Evolutionary conservation across 495 filamentous ascomycete species (phyloP).

Genomic region (Copromyces sp.): DNA sequence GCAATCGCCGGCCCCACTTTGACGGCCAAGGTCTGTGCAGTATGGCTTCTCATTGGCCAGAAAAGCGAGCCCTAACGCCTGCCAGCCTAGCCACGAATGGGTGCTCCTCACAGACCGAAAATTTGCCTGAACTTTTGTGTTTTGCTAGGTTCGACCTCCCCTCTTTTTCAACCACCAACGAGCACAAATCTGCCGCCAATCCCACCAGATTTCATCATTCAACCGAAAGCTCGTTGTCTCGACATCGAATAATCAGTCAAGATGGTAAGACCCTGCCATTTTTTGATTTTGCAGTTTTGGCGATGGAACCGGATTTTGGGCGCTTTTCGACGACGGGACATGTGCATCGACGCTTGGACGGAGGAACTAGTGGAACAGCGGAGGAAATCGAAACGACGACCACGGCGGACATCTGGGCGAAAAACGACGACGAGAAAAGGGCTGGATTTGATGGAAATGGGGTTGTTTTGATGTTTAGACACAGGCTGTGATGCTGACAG

Average conservation of each 20-base stretch:
- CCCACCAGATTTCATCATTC: constrained; percentile 34
- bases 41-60: constrained; percentile 15
- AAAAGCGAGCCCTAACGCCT: constrained; percentile 21
- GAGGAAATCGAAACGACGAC: background rate
- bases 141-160: constrained; percentile 23
- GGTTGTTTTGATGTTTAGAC: background rate
- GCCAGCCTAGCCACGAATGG: constrained; percentile 17
- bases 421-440: background rate
- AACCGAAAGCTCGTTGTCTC: constrained; percentile 37
- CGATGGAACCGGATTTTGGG: background rate
- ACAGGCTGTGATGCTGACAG: constrained; percentile 26
- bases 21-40: constrained; percentile 6
- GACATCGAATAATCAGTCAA: constrained; percentile 39
- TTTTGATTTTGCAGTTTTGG: constrained; percentile 12
- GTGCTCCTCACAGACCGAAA: constrained; percentile 27
- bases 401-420: background rate
- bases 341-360: background rate
- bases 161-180: constrained; percentile 26
- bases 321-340: background rate
- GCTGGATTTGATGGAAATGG: background rate
- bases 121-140: constrained; percentile 24
- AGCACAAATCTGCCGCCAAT: constrained; percentile 37
- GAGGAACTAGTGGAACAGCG: background rate
- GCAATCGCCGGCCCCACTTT: constrained; percentile 2
- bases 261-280: constrained; percentile 42